A percentile compares a stretch with the other conserved stretches of the same genome.
Evolutionary conservation across 192 early-diverging fungal genomes (phyloP).

Genomic region (Kickxella alabastrina): DNA sequence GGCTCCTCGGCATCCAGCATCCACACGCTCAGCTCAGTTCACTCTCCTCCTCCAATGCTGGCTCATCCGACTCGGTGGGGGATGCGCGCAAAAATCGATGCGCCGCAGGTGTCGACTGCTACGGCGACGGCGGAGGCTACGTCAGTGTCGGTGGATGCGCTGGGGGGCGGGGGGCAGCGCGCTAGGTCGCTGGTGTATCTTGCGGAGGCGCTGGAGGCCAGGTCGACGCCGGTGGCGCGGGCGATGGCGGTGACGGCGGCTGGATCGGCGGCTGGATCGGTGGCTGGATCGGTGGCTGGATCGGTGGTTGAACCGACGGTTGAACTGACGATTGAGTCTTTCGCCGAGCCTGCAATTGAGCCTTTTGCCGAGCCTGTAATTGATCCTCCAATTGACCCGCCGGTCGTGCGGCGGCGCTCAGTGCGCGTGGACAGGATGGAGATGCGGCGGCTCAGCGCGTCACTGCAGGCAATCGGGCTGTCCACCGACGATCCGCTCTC

Average conservation of each 20-base stretch:
- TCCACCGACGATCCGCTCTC: no score
- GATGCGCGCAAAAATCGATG: conserved; percentile 10
- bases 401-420: conserved; percentile 3
- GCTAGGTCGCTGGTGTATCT: not conserved
- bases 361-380: no score
- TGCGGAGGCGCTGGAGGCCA: conserved; percentile 1
- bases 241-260: not conserved
- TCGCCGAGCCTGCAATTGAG: no score
- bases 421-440: conserved; percentile 29
- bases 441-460: conserved; percentile 47
- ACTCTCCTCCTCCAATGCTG: no score
- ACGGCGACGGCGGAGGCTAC: conserved; percentile 11
- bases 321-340: no score
- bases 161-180: not conserved
- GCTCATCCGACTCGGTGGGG: no score
- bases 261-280: no score
- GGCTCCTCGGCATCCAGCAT: no score
- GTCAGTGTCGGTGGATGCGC: not conserved
- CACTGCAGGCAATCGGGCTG: conserved; percentile 41
- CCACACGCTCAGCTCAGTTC: no score
- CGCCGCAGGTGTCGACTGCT: conserved; percentile 24
- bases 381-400: no score
- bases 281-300: no score
- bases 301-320: no score
- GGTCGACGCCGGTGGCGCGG: not conserved